Evolutionary conservation across 2,329 filamentous ascomycete species (phyloP), one percentile per base, ranked within the genome.

Genomic region (Aspergillus chevalieri): DNA sequence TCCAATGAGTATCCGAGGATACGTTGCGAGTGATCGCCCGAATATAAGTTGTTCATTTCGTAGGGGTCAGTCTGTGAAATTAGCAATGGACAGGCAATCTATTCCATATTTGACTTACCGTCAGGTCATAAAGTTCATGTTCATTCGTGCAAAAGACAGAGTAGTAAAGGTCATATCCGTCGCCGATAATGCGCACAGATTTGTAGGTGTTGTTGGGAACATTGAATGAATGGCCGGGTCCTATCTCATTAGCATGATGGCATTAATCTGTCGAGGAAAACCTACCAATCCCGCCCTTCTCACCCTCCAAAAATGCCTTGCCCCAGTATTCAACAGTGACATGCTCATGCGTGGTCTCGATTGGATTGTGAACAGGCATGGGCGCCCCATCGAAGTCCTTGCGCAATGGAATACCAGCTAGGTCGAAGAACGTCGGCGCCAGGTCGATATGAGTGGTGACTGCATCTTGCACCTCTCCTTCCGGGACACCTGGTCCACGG

Each of bases 381-480:
- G 79, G 71, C 1, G 73, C 68, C 0, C 81, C 82, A 47, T 85
- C 82, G 57, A 84, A 81, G 43, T 82, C 77, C 0, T 67, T 56
- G 0, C 75, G 69, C 2, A 72, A 56, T 0, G 70, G 63, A 44
- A 66, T 61, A 1, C 68, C 68, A 2, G 70, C 67, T n/a, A 68
- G 58, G 7, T 72, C 64, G 33, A 85, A 70, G 8, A 85, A 63
- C 0, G 83, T 86, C 0, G 83, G 82, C 0, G 79, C 81, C 2
- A 86, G 65, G 56, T 86, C 83, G 3, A 82, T 82, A 52, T 86
- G 84, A 0, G 81, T 79, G 0, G 80, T 84, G 2, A 82, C 77
- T 4, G 74, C 62, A 19, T 77, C 64, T 3, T 70, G 65, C 0
- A 65, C 66, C 6, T 69, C 55, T 1, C 74, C 74, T 9, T 63